Evolutionary conservation across 2,329 filamentous ascomycete genomes (phyloP).

Genomic region (Blastomyces emzantsi): DNA sequence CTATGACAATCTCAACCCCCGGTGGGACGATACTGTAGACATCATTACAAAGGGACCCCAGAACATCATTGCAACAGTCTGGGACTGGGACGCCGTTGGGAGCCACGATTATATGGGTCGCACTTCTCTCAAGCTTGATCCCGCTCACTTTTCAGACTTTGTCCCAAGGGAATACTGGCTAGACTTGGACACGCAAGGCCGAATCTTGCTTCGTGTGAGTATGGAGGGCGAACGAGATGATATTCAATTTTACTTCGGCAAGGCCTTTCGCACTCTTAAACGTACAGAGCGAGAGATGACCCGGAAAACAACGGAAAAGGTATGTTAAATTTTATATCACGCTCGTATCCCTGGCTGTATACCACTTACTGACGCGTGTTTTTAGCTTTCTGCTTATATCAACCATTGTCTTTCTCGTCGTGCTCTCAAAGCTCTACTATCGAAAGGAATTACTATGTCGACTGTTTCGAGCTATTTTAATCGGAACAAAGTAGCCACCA

Average conservation of each 20-base stretch:
- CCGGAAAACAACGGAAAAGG: slow-evolving; percentile 95
- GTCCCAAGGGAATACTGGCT: slow-evolving; percentile 96
- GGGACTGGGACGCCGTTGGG: slow-evolving; percentile 96
- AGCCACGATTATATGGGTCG: slow-evolving; percentile 96
- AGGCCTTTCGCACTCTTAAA: slow-evolving; percentile 90
- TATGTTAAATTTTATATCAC: slow-evolving; percentile 33
- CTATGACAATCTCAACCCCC: slow-evolving; percentile 79
- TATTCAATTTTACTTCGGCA: slow-evolving; percentile 97
- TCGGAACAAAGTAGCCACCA: slow-evolving; percentile 41
- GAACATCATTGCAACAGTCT: slow-evolving; percentile 93
- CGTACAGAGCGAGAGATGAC: slow-evolving; percentile 97
- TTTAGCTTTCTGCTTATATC: slow-evolving; percentile 81
- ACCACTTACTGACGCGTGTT: slow-evolving; percentile 12
- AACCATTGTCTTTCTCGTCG: slow-evolving; percentile 77
- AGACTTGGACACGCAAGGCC: slow-evolving; percentile 89
- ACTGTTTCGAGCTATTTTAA: slow-evolving; percentile 62
- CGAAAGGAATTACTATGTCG: slow-evolving; percentile 61
- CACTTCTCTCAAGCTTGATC: slow-evolving; percentile 96
- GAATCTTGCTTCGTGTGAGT: slow-evolving; percentile 79
- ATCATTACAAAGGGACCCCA: slow-evolving; percentile 86
- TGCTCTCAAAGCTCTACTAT: slow-evolving; percentile 65
- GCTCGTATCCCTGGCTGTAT: background rate
- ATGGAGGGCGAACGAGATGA: slow-evolving; percentile 99
- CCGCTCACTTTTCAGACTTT: slow-evolving; percentile 94
- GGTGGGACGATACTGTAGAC: slow-evolving; percentile 96